Evolutionary conservation across 2,329 filamentous ascomycete genomes (phyloP).

Genomic region (Penicillium sp.): DNA sequence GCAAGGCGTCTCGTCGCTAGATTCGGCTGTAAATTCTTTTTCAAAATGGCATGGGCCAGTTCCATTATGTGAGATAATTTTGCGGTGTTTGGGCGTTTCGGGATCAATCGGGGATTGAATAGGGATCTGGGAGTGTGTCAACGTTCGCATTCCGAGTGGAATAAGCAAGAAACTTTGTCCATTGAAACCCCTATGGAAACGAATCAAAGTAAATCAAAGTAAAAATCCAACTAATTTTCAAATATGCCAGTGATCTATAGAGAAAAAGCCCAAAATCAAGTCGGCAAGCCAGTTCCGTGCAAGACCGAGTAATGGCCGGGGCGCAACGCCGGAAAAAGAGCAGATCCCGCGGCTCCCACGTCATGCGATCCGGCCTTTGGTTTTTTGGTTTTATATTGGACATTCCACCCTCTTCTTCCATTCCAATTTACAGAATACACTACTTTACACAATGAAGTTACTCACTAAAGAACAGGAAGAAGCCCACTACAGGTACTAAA

Average conservation of each 20-base stretch:
- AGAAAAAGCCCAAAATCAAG: not conserved
- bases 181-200: not conserved
- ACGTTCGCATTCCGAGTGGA: slow-evolving; percentile 1
- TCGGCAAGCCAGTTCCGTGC: slow-evolving; percentile 5
- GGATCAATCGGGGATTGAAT: slow-evolving; percentile 17
- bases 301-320: slow-evolving; percentile 9
- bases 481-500: slow-evolving; percentile 64
- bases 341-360: slow-evolving; percentile 21
- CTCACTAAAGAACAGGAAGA: slow-evolving; percentile 86
- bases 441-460: slow-evolving; percentile 68
- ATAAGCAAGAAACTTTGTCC: slow-evolving; percentile 7
- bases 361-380: slow-evolving; percentile 22
- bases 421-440: not conserved
- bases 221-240: not conserved
- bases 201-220: not conserved
- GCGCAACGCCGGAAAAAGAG: slow-evolving; percentile 7
- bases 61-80: slow-evolving; percentile 5
- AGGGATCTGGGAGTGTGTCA: slow-evolving; percentile 11
- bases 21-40: slow-evolving; percentile 1
- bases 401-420: not conserved
- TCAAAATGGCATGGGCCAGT: not conserved
- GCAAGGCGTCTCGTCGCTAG: slow-evolving; percentile 35
- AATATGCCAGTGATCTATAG: not conserved
- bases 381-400: slow-evolving; percentile 9
- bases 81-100: slow-evolving; percentile 17